phyloP scores from a whole-genome alignment of 192 early-diverging fungal genomes.

The Coemansia sp. region DNA sequence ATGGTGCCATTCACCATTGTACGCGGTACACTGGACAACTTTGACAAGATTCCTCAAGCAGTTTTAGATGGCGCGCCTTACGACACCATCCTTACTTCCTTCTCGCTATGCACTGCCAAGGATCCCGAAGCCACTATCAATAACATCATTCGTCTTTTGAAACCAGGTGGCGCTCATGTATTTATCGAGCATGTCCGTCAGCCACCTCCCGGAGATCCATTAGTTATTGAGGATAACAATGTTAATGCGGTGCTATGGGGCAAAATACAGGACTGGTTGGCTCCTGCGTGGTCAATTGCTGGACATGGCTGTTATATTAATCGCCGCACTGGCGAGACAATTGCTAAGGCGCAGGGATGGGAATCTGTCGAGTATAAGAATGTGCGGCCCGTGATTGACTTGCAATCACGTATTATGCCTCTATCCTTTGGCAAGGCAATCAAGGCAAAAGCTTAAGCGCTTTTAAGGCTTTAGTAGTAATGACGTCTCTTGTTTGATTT shows the following conservation, averaged over 20 bases:
- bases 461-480: too few relatives aligned
- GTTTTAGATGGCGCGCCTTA: constrained; percentile 37
- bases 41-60: constrained; percentile 25
- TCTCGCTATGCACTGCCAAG: constrained; percentile 33
- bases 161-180: constrained; percentile 33
- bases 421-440: constrained; percentile 46
- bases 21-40: constrained; percentile 34
- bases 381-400: constrained; percentile 32
- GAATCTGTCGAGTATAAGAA: constrained; percentile 34
- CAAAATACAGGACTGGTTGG: constrained; percentile 33
- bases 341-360: constrained; percentile 30
- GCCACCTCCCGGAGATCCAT: constrained; percentile 19
- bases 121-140: constrained; percentile 18
- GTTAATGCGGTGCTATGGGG: constrained; percentile 39
- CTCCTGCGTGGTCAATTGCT: constrained; percentile 24
- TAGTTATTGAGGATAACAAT: constrained; percentile 32
- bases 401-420: constrained; percentile 41
- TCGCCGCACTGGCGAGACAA: constrained; percentile 28
- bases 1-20: constrained; percentile 38
- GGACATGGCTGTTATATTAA: constrained; percentile 41
- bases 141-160: constrained; percentile 30
- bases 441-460: constrained; percentile 13
- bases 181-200: constrained; percentile 50
- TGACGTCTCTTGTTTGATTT: neutral
- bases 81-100: constrained; percentile 47